phyloP scores from a whole-genome alignment of 1,284 basidiomycete species.

The Trichosporon coremiiforme region DNA sequence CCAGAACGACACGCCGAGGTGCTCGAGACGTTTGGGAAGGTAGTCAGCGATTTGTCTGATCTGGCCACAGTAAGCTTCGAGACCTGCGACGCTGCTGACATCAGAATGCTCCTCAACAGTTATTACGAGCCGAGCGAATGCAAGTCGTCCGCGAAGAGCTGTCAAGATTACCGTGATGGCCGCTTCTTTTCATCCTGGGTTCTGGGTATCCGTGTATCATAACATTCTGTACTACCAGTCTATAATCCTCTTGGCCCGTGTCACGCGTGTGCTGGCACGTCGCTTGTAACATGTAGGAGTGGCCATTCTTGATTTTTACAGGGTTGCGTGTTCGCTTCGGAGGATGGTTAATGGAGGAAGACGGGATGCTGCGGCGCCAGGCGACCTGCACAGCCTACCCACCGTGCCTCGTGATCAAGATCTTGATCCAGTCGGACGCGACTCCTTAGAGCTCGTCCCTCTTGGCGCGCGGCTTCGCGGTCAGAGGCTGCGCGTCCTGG shows the following conservation, averaged over 20 bases:
- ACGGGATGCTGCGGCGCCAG: not conserved
- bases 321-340: not conserved
- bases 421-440: not conserved
- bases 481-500: constrained; percentile 39
- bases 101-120: constrained; percentile 49
- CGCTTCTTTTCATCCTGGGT: not conserved
- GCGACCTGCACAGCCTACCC: not conserved
- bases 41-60: constrained; percentile 42
- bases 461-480: constrained; percentile 45
- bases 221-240: constrained; percentile 10
- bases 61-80: constrained; percentile 40
- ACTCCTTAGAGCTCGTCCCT: constrained; percentile 41
- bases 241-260: not conserved
- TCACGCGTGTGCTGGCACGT: not conserved
- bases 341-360: not conserved
- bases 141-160: constrained; percentile 53
- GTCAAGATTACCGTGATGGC: constrained; percentile 22
- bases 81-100: not conserved
- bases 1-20: constrained; percentile 47
- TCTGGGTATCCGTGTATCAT: not conserved
- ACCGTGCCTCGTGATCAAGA: not conserved
- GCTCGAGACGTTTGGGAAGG: constrained; percentile 39
- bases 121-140: constrained; percentile 52
- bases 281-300: constrained; percentile 2
- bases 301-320: not conserved